These are phyloP conservation scores for Zalaria obscura DNA, from an alignment of 2,329 filamentous ascomycete genomes.

Conservation along the genomic window DNA sequence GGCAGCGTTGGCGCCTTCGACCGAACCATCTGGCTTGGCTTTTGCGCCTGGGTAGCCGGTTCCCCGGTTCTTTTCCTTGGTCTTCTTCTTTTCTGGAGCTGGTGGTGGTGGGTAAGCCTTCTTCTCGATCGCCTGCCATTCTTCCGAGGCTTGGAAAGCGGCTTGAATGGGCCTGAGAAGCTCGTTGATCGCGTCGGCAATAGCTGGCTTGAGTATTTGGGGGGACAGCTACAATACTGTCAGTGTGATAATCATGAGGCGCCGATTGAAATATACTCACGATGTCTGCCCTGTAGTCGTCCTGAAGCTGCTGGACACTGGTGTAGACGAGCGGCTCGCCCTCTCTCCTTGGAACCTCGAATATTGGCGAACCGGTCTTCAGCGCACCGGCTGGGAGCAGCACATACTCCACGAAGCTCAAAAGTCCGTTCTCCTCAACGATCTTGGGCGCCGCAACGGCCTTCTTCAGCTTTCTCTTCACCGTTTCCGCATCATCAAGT, in stretches of 20 bases:
- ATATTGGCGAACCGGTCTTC: conserved; percentile 39
- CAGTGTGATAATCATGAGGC: not conserved
- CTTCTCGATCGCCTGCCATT: conserved; percentile 66
- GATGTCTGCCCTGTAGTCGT: conserved; percentile 67
- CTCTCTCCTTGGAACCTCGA: conserved; percentile 52
- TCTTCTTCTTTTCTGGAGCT: conserved; percentile 51
- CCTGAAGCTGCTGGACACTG: conserved; percentile 58
- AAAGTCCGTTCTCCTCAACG: conserved; percentile 71
- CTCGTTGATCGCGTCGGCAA: conserved; percentile 56
- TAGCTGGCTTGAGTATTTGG: conserved; percentile 75
- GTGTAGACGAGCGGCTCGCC: conserved; percentile 67
- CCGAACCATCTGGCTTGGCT: conserved; percentile 30
- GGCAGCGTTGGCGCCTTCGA: conserved; percentile 27
- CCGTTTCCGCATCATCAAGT: conserved; percentile 61
- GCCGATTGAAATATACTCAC: conserved; percentile 31
- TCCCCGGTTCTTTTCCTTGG: conserved; percentile 60
- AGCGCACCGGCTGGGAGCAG: conserved; percentile 65
- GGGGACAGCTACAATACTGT: conserved; percentile 51
- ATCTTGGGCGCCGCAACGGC: conserved; percentile 63
- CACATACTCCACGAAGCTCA: conserved; percentile 78
- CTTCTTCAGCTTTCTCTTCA: conserved; percentile 76
- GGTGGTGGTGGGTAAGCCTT: conserved; percentile 68
- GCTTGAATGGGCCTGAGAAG: conserved; percentile 66
- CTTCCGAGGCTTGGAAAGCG: conserved; percentile 53
- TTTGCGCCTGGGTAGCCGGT: conserved; percentile 39